Conservation (phyloP, 2,329 filamentous ascomycete genomes). For the Ascochyta viciae-villosae region DNA sequence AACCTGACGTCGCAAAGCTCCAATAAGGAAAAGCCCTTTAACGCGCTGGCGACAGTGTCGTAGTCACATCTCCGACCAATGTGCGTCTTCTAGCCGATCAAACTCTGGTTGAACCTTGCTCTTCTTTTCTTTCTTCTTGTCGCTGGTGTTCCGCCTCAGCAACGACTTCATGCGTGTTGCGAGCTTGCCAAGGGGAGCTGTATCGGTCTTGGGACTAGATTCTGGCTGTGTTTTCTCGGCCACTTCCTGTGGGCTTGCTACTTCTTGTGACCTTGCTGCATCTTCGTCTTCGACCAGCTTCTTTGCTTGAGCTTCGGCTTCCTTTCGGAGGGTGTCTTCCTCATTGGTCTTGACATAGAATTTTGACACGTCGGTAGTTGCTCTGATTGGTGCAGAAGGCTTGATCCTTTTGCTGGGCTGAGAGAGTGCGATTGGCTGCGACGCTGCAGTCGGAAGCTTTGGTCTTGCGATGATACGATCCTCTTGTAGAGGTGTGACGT, state of each 20-base stretch:
- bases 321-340: constrained; percentile 20
- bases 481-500: constrained; percentile 3
- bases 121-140: constrained; percentile 38
- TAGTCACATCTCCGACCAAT: constrained; percentile 47
- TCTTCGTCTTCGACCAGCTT: constrained; percentile 22
- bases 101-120: constrained; percentile 31
- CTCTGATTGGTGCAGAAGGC: constrained; percentile 3
- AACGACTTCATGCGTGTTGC: constrained; percentile 42
- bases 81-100: constrained; percentile 41
- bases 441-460: not conserved
- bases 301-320: constrained; percentile 22
- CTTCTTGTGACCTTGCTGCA: constrained; percentile 3
- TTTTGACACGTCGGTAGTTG: constrained; percentile 9
- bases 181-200: constrained; percentile 37
- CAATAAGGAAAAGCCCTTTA: no score
- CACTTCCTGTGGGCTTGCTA: constrained; percentile 1
- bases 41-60: no score
- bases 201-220: constrained; percentile 18
- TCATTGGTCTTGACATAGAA: not conserved
- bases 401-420: constrained; percentile 24
- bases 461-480: not conserved
- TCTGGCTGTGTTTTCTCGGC: constrained; percentile 20
- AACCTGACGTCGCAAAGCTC: not conserved
- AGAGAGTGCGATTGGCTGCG: constrained; percentile 15
- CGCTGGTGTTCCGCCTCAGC: constrained; percentile 31